Conservation (phyloP, 2,329 filamentous ascomycete genomes). For the Cercospora citrullina region DNA sequence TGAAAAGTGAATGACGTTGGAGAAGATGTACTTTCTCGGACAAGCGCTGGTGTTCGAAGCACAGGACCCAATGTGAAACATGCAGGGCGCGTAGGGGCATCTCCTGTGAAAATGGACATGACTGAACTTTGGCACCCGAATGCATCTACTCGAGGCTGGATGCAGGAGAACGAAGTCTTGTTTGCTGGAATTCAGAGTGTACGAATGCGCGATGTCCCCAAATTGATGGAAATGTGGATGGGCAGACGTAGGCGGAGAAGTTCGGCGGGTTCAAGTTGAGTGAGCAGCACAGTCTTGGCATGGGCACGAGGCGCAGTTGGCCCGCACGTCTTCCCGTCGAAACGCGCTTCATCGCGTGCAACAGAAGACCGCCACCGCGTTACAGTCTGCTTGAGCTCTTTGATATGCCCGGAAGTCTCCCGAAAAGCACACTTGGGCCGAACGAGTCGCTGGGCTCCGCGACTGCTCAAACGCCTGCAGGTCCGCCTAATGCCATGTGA, state of each 20-base stretch:
- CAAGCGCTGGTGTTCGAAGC: neutral
- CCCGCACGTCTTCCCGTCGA: neutral
- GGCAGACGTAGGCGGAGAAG: neutral
- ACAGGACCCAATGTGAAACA: neutral
- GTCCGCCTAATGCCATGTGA: neutral
- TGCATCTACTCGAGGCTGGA: neutral
- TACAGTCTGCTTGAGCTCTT: neutral
- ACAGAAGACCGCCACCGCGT: neutral
- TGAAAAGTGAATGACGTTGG: neutral
- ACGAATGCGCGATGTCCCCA: neutral
- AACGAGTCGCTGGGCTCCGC: neutral
- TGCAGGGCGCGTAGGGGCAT: neutral
- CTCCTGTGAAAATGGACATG: neutral
- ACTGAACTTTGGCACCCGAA: neutral
- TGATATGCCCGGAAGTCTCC: neutral
- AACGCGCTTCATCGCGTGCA: neutral
- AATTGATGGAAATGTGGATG: neutral
- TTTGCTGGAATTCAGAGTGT: neutral
- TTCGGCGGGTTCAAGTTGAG: neutral
- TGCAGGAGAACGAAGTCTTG: neutral
- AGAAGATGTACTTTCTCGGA: neutral
- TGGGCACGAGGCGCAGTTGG: neutral
- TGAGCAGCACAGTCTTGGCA: constrained; percentile 2
- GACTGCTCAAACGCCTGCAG: neutral
- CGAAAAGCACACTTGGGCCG: neutral